Percentiles rank a stretch among this genome's conserved stretches.
Conservation (phyloP, 176 grass and related monocot species). For the Puccinellia tenuiflora region DNA sequence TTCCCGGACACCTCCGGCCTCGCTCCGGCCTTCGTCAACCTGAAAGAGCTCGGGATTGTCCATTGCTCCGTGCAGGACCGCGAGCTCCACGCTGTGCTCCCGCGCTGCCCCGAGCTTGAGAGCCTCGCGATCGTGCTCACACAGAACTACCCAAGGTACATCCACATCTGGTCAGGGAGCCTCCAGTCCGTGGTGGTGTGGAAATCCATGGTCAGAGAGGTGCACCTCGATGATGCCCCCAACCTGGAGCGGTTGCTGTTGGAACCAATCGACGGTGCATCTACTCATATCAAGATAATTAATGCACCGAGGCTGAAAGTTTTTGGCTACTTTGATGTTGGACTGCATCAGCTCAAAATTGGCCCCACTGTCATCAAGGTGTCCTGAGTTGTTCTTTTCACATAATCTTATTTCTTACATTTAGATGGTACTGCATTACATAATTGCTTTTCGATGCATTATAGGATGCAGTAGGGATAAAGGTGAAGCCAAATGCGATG, state of each 20-base stretch:
- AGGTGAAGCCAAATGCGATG: slow-evolving; percentile 39
- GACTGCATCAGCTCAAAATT: slow-evolving; percentile 46
- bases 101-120: slow-evolving; percentile 41
- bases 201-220: slow-evolving; percentile 38
- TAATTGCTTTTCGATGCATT: slow-evolving; percentile 12
- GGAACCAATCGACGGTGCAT: slow-evolving; percentile 9
- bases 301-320: slow-evolving; percentile 37
- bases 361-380: slow-evolving; percentile 49
- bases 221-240: slow-evolving; percentile 38
- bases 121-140: slow-evolving; percentile 27
- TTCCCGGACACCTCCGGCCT: slow-evolving; percentile 36
- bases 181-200: slow-evolving; percentile 30
- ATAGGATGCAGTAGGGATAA: slow-evolving; percentile 26
- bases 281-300: slow-evolving; percentile 41
- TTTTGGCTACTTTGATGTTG: slow-evolving; percentile 36
- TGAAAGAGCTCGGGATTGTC: slow-evolving; percentile 31
- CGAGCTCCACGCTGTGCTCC: slow-evolving; percentile 33
- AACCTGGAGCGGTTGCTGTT: slow-evolving; percentile 36
- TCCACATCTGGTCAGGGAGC: slow-evolving; percentile 44
- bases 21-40: slow-evolving; percentile 7
- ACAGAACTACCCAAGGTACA: slow-evolving; percentile 38
- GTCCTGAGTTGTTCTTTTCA: background rate
- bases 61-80: slow-evolving; percentile 27
- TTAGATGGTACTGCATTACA: background rate
- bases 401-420: background rate